Evolutionary conservation across 2,329 filamentous ascomycete species (phyloP), one percentile per base, ranked within the genome.

Genomic region (Helminthosporium solani): DNA sequence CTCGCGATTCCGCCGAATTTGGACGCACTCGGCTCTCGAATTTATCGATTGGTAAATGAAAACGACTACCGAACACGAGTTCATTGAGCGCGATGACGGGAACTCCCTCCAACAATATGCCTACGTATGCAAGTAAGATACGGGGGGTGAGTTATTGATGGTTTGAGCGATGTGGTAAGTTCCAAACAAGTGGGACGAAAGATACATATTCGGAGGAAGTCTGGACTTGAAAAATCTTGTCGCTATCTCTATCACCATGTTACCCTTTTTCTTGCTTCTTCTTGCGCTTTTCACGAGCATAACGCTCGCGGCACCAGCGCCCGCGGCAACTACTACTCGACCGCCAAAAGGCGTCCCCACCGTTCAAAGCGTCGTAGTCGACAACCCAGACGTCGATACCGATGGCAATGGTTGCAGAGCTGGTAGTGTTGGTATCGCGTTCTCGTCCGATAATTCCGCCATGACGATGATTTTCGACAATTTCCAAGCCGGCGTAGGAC

Each of bases 391-490:
- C n/a, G 50, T 61, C 14, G 57, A 58, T 34, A 56, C 56, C 15
- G 54, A 58, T 18, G 61, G 61, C 16, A 56, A 52, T 37, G 60
- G 60, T 2, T 63, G 60, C 35, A 49, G 51, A 9, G 41, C 50
- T 11, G 58, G 57, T 15, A 49, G 52, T n/a, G 57, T 59, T 11
- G 49, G 44, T n/a, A 57, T 55, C 5, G 44, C 49, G 15, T 50
- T 63, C 21, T 50, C 58, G 1, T 14, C 28, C 1, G 60, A 63
- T 34, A 61, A 60, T 37, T 58, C 58, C 6, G 49, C 54, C 11
- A 43, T 64, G 23, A 64, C 58, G 2, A 34, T 64, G 16, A 50
- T 62, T 12, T 57, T 64, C 43, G 58, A 62, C 42, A 47, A 59
- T 16, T 64, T 64, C 35, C 28, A 49, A 7, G 61, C 61, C n/a